Conservation (phyloP, 148 eudicot species). For the Rhododendron mucronatum region DNA sequence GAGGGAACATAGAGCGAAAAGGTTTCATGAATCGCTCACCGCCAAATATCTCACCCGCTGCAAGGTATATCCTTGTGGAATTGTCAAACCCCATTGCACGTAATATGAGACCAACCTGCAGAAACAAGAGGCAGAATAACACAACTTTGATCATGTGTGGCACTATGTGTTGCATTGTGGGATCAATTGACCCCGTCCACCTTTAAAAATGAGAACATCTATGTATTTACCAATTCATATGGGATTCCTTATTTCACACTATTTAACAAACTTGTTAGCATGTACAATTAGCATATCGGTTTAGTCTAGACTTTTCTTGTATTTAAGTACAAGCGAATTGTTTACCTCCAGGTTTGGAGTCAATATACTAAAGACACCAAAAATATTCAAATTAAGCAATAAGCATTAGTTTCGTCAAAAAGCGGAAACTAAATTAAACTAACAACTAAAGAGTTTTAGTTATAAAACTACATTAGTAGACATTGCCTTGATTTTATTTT, state of each 20-base stretch:
- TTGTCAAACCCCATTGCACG: slow-evolving; percentile 78
- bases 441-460: not conserved
- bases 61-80: slow-evolving; percentile 82
- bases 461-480: not conserved
- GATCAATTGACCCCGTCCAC: not conserved
- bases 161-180: not conserved
- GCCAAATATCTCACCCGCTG: slow-evolving; percentile 86
- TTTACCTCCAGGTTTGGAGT: not conserved
- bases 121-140: slow-evolving; percentile 3
- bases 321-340: not conserved
- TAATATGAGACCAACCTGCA: slow-evolving; percentile 83
- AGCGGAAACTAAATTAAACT: not conserved
- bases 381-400: not conserved
- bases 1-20: slow-evolving; percentile 77
- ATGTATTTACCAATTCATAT: not conserved
- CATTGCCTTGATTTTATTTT: not conserved
- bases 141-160: not conserved
- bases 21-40: slow-evolving; percentile 91
- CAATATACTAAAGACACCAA: not conserved
- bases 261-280: not conserved
- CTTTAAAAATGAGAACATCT: not conserved
- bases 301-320: not conserved
- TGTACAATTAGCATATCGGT: not conserved
- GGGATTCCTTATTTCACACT: not conserved
- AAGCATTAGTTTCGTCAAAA: not conserved